phyloP scores from a whole-genome alignment of 352 stramenopile species.

The Globisporangium radiosum region DNA sequence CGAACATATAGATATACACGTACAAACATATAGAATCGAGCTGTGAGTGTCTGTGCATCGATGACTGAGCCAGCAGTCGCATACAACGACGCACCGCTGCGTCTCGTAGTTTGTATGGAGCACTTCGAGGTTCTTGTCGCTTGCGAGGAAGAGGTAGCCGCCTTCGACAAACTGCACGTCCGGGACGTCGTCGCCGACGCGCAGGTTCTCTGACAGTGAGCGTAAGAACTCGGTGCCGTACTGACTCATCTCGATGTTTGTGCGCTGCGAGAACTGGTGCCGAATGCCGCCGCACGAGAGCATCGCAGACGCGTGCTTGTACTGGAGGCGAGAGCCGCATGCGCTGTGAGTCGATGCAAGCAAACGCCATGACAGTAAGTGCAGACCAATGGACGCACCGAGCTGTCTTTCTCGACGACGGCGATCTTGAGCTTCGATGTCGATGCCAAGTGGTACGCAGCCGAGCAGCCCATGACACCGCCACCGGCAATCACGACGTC shows the following conservation, averaged over 20 bases:
- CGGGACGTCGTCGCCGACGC: slow-evolving; percentile 44
- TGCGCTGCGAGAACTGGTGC: slow-evolving; percentile 73
- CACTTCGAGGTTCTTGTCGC: slow-evolving; percentile 42
- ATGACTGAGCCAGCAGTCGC: too few relatives aligned
- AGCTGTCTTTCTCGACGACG: slow-evolving; percentile 62
- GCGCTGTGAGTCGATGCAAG: neutral
- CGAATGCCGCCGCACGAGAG: slow-evolving; percentile 74
- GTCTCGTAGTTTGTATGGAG: slow-evolving; percentile 56
- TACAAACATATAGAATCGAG: too few relatives aligned
- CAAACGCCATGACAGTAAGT: neutral
- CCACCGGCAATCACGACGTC: slow-evolving; percentile 76
- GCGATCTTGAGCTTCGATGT: slow-evolving; percentile 68
- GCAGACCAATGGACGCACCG: slow-evolving; percentile 24
- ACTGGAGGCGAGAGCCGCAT: slow-evolving; percentile 24
- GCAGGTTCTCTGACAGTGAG: slow-evolving; percentile 38
- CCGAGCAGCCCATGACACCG: slow-evolving; percentile 83
- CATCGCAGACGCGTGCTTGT: slow-evolving; percentile 77
- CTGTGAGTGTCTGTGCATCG: too few relatives aligned
- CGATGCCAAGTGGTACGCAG: slow-evolving; percentile 73
- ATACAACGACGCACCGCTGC: slow-evolving; percentile 23
- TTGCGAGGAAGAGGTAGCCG: slow-evolving; percentile 79
- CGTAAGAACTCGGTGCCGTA: slow-evolving; percentile 74
- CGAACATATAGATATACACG: too few relatives aligned
- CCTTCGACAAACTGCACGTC: slow-evolving; percentile 78
- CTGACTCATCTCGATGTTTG: slow-evolving; percentile 76